These are phyloP conservation scores for Aspergillus proliferans DNA, from an alignment of 2,329 filamentous ascomycete genomes.

Conservation along the genomic window DNA sequence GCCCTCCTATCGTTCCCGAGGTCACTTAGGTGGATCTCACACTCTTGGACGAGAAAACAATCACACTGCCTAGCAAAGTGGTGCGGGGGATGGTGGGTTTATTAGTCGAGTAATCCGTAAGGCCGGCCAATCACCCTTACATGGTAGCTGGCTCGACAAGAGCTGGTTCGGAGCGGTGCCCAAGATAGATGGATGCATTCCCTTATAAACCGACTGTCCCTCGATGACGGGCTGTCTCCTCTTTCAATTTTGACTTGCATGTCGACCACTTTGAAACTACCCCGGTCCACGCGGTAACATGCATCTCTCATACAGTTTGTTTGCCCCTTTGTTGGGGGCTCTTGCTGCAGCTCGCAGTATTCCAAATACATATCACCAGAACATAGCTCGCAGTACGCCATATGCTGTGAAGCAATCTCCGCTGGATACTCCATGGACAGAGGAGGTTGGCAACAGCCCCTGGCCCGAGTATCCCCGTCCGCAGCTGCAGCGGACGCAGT, in stretches of 20 bases:
- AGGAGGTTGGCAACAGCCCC: slow-evolving; percentile 42
- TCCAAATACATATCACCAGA: background rate
- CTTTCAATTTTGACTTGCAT: background rate
- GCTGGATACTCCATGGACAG: slow-evolving; percentile 42
- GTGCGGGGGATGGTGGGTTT: background rate
- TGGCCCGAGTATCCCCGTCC: slow-evolving; percentile 48
- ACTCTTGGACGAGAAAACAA: background rate
- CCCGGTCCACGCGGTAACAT: background rate
- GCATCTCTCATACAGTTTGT: background rate
- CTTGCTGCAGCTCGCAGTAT: background rate
- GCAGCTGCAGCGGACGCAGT: slow-evolving; percentile 41
- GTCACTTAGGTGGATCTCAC: background rate
- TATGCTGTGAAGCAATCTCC: slow-evolving; percentile 39
- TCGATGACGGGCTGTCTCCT: background rate
- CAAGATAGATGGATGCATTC: background rate
- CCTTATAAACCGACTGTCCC: background rate
- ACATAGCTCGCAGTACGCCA: background rate
- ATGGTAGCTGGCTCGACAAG: background rate
- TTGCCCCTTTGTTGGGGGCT: background rate
- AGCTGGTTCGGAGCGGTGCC: background rate
- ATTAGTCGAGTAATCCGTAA: background rate
- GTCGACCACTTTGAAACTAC: background rate
- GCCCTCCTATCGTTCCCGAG: background rate
- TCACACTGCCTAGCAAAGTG: background rate
- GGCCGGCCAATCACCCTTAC: background rate